phyloP scores from a whole-genome alignment of 495 filamentous ascomycete species.

The Daldinia childiae region DNA sequence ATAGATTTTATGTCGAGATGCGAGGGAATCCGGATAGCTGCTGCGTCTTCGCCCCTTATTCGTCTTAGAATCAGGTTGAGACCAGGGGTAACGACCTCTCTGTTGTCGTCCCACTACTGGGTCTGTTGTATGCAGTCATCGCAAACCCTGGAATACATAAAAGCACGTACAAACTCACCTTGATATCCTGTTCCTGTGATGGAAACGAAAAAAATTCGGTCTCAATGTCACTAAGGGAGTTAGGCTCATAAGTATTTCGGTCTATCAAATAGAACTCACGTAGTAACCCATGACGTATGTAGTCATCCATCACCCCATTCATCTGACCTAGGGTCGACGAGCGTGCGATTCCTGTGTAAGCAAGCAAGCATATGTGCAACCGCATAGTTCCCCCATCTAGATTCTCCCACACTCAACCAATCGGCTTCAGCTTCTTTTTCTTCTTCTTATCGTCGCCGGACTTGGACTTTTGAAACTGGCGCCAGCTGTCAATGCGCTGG shows the following conservation, averaged over 20 bases:
- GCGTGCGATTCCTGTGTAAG: slow-evolving; percentile 9
- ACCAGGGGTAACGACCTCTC: neutral
- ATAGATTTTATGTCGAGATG: neutral
- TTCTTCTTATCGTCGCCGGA: slow-evolving; percentile 79
- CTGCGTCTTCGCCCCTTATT: neutral
- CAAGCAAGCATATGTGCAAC: slow-evolving; percentile 1
- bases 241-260: slow-evolving; percentile 46
- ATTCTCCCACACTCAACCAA: slow-evolving; percentile 50
- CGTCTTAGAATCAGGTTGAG: neutral
- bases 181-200: neutral
- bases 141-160: slow-evolving; percentile 5
- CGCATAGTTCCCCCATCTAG: neutral
- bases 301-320: slow-evolving; percentile 11
- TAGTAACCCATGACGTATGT: slow-evolving; percentile 24
- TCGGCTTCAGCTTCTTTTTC: slow-evolving; percentile 82
- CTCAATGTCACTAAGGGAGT: slow-evolving; percentile 47
- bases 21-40: neutral
- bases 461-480: slow-evolving; percentile 84
- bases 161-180: slow-evolving; percentile 35
- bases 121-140: slow-evolving; percentile 34
- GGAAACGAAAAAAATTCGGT: slow-evolving; percentile 21
- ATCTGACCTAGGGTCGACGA: slow-evolving; percentile 12
- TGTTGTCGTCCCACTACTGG: slow-evolving; percentile 3
- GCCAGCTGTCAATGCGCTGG: slow-evolving; percentile 91
- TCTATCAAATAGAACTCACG: slow-evolving; percentile 51